These are phyloP conservation scores for Penicillium silybi DNA, from an alignment of 495 filamentous ascomycete genomes.

Conservation along the genomic window DNA sequence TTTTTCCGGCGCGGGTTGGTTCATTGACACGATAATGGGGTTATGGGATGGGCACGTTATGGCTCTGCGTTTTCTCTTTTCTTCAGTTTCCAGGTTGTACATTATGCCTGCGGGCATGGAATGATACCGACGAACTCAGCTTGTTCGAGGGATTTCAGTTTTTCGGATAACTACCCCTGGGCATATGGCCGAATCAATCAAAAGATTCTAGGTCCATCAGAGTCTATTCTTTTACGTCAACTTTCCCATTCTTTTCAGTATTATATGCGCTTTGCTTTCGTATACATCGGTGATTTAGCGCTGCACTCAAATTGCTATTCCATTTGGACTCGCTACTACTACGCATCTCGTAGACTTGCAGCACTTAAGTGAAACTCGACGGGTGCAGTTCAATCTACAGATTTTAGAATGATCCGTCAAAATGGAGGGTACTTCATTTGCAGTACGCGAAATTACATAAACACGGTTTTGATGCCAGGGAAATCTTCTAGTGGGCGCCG, in stretches of 20 bases:
- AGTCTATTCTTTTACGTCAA: not conserved
- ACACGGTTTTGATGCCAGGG: not conserved
- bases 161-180: slow-evolving; percentile 25
- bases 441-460: not conserved
- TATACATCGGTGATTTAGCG: not conserved
- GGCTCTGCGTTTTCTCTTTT: slow-evolving; percentile 71
- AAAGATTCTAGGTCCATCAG: slow-evolving; percentile 27
- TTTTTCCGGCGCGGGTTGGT: slow-evolving; percentile 58
- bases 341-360: not conserved
- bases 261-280: not conserved
- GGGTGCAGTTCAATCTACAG: not conserved
- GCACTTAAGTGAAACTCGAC: too few species aligned
- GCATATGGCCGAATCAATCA: slow-evolving; percentile 22
- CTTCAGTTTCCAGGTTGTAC: slow-evolving; percentile 80
- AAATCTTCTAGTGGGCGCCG: slow-evolving; percentile 12
- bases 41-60: slow-evolving; percentile 74
- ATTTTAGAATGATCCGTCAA: not conserved
- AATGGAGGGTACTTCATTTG: not conserved
- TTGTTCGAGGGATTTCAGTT: slow-evolving; percentile 30
- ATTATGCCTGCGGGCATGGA: slow-evolving; percentile 79
- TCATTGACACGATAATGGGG: slow-evolving; percentile 84
- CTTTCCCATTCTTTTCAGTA: not conserved
- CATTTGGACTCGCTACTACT: not conserved
- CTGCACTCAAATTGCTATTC: too few species aligned
- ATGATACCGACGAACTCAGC: slow-evolving; percentile 43